Conservation (phyloP, 2,329 filamentous ascomycete genomes). For the Fusarium proliferatum region DNA sequence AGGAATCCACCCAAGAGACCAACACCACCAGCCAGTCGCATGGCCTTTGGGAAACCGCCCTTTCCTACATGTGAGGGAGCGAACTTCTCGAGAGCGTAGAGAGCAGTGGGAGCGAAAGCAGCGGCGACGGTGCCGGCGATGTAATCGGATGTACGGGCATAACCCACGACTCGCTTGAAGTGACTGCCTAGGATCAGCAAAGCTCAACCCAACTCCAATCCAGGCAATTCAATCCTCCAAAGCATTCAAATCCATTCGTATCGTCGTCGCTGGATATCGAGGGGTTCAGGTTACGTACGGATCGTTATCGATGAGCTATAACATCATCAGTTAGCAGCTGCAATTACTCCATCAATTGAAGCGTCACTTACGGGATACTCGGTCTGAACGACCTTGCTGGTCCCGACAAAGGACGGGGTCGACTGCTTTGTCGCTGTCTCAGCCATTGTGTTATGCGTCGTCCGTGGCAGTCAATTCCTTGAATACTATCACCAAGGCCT, state of each 20-base stretch:
- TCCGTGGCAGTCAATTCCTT: constrained; percentile 46
- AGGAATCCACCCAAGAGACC: constrained; percentile 83
- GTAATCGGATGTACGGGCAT: constrained; percentile 90
- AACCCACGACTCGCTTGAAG: constrained; percentile 87
- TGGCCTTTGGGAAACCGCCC: constrained; percentile 82
- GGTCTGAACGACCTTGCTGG: constrained; percentile 80
- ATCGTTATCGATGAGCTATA: constrained; percentile 97
- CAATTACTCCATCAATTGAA: constrained; percentile 38
- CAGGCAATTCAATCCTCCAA: not conserved
- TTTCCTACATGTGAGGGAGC: constrained; percentile 86
- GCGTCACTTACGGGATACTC: constrained; percentile 82
- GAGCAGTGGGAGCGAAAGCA: constrained; percentile 77
- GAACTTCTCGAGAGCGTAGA: constrained; percentile 84
- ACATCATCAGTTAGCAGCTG: constrained; percentile 46
- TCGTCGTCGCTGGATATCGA: constrained; percentile 4
- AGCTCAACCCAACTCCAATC: constrained; percentile 5
- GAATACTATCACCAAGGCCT: constrained; percentile 41
- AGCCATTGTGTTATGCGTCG: constrained; percentile 51
- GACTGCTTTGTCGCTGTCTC: constrained; percentile 54
- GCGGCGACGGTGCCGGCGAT: constrained; percentile 74
- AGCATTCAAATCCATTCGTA: not conserved
- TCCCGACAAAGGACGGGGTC: constrained; percentile 50
- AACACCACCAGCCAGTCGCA: constrained; percentile 81
- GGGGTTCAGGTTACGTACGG: constrained; percentile 70
- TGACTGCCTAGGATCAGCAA: constrained; percentile 69